Percentiles rank a stretch among this genome's conserved stretches.
Evolutionary conservation across 345 rosid genomes (phyloP).

Genomic region (Moringa oleifera): DNA sequence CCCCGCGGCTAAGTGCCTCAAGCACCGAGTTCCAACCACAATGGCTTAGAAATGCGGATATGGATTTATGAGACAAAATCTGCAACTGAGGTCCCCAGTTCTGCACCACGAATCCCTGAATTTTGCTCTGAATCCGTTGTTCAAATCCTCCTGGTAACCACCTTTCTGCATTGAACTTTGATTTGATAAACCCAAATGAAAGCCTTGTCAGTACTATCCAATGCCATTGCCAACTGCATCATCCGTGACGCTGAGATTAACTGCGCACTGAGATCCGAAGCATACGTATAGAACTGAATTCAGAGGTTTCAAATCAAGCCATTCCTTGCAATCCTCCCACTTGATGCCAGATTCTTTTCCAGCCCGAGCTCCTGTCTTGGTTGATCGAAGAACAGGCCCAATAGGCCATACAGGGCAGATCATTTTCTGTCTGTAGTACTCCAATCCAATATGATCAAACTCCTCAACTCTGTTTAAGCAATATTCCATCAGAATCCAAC

Average conservation of each 20-base stretch:
- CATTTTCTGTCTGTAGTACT: slow-evolving; percentile 40
- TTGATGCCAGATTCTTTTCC: slow-evolving; percentile 7
- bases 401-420: slow-evolving; percentile 46
- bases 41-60: slow-evolving; percentile 28
- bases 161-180: slow-evolving; percentile 18
- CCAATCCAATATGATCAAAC: slow-evolving; percentile 44
- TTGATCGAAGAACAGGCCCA: slow-evolving; percentile 50
- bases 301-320: slow-evolving; percentile 17
- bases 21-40: slow-evolving; percentile 40
- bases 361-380: slow-evolving; percentile 11
- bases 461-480: slow-evolving; percentile 63
- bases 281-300: slow-evolving; percentile 18
- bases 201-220: slow-evolving; percentile 18
- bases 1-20: slow-evolving; percentile 23
- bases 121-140: slow-evolving; percentile 15
- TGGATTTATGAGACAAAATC: slow-evolving; percentile 23
- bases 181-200: slow-evolving; percentile 35
- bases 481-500: slow-evolving; percentile 42
- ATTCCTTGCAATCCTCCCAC: slow-evolving; percentile 5
- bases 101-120: slow-evolving; percentile 17
- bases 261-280: slow-evolving; percentile 25
- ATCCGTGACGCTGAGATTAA: slow-evolving; percentile 19
- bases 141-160: slow-evolving; percentile 33
- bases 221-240: slow-evolving; percentile 26
- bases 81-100: slow-evolving; percentile 32